Evolutionary conservation across 345 rosid genomes (phyloP).

Genomic region (Arabis hirsuta): DNA sequence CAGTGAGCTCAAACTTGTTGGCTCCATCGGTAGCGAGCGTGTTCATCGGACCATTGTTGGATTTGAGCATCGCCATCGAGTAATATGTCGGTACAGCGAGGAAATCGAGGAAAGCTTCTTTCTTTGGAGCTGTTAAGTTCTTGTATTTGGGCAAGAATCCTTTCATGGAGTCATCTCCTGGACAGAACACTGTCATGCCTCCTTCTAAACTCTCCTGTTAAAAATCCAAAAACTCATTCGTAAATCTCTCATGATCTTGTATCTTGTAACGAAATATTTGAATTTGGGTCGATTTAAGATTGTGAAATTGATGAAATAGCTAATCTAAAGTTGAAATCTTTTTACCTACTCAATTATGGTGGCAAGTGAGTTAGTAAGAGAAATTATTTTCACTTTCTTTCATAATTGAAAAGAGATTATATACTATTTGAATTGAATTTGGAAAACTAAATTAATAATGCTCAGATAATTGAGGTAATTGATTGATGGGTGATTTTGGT

Average conservation of each 20-base stretch:
- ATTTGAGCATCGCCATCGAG: conserved; percentile 73
- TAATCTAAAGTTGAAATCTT: neutral
- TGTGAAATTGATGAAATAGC: neutral
- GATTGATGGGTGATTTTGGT: too few species aligned
- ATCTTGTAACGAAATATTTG: neutral
- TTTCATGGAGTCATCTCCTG: conserved; percentile 83
- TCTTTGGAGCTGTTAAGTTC: conserved; percentile 75
- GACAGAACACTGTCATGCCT: conserved; percentile 98
- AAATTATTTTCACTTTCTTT: conserved; percentile 26
- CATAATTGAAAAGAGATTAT: conserved; percentile 4
- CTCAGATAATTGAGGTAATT: conserved; percentile 33
- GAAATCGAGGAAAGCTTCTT: conserved; percentile 75
- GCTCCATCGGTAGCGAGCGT: conserved; percentile 91
- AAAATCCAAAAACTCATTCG: neutral
- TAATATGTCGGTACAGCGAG: conserved; percentile 73
- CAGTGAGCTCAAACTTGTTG: conserved; percentile 72
- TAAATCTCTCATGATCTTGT: neutral
- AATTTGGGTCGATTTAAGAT: neutral
- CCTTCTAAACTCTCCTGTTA: conserved; percentile 70
- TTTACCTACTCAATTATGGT: conserved; percentile 4
- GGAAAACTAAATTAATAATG: neutral
- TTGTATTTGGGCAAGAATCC: conserved; percentile 76
- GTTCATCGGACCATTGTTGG: conserved; percentile 90
- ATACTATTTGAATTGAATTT: neutral
- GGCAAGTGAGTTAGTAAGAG: neutral